Evolutionary conservation across 306 rosid species (phyloP), one percentile per base, ranked within the genome.

Genomic region (Lablab purpureus): DNA sequence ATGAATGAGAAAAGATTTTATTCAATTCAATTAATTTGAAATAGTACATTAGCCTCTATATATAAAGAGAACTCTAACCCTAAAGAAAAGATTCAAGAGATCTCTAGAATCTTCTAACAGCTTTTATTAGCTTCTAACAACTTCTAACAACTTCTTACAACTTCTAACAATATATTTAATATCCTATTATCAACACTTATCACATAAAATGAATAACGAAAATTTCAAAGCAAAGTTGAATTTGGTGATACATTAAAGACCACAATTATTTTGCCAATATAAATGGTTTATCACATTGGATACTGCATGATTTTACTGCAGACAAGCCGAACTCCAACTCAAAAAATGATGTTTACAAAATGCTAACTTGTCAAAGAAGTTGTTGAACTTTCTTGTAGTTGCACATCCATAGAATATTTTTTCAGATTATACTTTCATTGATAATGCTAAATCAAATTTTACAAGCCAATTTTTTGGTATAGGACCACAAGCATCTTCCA

Each of bases 351-450:
- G 50, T 52, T 67, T 59, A 65, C 55, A 58, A 59, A 27, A 73
- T 10, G 65, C 68, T 67, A 75, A 46, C 28, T 40, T 37, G 43
- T 52, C 75, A 63, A 67, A 37, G 21, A 47, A 27, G 28, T 74
- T 50, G 78, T 28, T 32, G 40, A 34, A 22, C 41, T 65, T 34
- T 54, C 56, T 36, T 36, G 37, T 54, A 56, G 34, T 51, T 64
- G 22, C 67, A 51, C 73, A 46, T 6, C 34, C 28, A 52, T 12
- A 37, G 7, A 71, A 36, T 30, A 74, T 62, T 69, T 74, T 41
- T 75, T 79, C 78, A 74, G 47, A 58, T 1, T 73, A 55, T 46
- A 78, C 37, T 51, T 73, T 10, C 43, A 46, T 60, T 28, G 36
- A 51, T 59, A 79, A 25, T 59, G 43, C 41, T 66, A 11, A n/a